A percentile compares a stretch with the other conserved stretches of the same genome.
These are phyloP conservation scores for Priceomyces haplophilus DNA, from an alignment of 805 yeast species.

Conservation along the genomic window DNA sequence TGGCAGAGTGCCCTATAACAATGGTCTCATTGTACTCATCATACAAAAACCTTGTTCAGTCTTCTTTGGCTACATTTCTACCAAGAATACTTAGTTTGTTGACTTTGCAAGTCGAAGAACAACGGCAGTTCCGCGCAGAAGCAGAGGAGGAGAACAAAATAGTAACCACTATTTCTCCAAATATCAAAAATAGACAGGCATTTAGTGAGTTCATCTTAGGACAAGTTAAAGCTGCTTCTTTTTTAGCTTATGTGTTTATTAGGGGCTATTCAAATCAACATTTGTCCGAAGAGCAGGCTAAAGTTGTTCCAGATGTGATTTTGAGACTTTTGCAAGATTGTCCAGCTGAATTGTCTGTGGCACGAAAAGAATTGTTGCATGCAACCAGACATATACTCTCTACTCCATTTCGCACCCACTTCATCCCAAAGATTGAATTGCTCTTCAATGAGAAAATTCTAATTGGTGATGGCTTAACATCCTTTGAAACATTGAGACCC, in stretches of 20 bases:
- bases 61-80: constrained; percentile 70
- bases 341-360: constrained; percentile 88
- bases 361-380: constrained; percentile 87
- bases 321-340: constrained; percentile 88
- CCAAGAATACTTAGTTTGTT: constrained; percentile 79
- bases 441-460: constrained; percentile 83
- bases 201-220: constrained; percentile 88
- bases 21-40: constrained; percentile 90
- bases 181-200: constrained; percentile 69
- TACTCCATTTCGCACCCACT: constrained; percentile 78
- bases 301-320: constrained; percentile 81
- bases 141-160: constrained; percentile 56
- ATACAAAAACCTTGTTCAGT: constrained; percentile 69
- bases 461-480: constrained; percentile 90
- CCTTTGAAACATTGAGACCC: constrained; percentile 85
- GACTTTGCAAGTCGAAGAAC: constrained; percentile 78
- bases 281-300: constrained; percentile 38
- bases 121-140: constrained; percentile 39
- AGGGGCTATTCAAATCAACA: constrained; percentile 75
- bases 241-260: constrained; percentile 85
- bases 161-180: constrained; percentile 70
- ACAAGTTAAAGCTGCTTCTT: constrained; percentile 95
- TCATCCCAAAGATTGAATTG: constrained; percentile 80
- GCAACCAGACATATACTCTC: constrained; percentile 94
- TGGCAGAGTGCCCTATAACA: constrained; percentile 95